Conservation (phyloP, 805 yeast genomes). For the Spathaspora hagerdaliae region DNA sequence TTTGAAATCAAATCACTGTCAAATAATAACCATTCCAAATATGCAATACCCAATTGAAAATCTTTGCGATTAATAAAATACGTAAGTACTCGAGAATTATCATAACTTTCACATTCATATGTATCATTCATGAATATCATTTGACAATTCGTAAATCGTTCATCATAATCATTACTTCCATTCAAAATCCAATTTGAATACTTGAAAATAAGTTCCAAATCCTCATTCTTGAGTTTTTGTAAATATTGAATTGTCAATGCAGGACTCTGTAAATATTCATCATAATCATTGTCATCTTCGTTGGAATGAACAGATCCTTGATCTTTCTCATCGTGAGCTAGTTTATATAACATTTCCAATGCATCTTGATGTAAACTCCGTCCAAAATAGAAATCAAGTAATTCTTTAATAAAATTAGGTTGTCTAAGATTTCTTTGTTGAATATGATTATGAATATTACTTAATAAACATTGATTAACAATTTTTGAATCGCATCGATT, state of each 20-base stretch:
- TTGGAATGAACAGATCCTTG: conserved; percentile 6
- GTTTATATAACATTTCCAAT: conserved; percentile 48
- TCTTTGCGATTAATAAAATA: conserved; percentile 36
- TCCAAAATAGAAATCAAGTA: conserved; percentile 75
- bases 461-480: conserved; percentile 52
- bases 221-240: conserved; percentile 46
- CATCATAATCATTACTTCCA: neutral
- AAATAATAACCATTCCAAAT: conserved; percentile 41
- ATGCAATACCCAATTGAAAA: conserved; percentile 28
- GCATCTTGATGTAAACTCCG: conserved; percentile 63
- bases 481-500: conserved; percentile 68
- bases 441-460: conserved; percentile 22
- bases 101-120: conserved; percentile 54
- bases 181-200: conserved; percentile 51
- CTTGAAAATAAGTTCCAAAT: conserved; percentile 53
- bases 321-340: conserved; percentile 16
- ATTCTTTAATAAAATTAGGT: conserved; percentile 53
- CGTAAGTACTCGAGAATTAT: conserved; percentile 50
- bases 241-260: conserved; percentile 52
- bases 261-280: conserved; percentile 32
- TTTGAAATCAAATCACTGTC: conserved; percentile 30
- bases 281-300: conserved; percentile 16
- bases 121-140: conserved; percentile 65
- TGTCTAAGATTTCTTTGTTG: conserved; percentile 8
- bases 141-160: conserved; percentile 26